Base-by-base conservation (phyloP, 1,139 yeast species). In the Groenewaldozyma auringiensis region DNA sequence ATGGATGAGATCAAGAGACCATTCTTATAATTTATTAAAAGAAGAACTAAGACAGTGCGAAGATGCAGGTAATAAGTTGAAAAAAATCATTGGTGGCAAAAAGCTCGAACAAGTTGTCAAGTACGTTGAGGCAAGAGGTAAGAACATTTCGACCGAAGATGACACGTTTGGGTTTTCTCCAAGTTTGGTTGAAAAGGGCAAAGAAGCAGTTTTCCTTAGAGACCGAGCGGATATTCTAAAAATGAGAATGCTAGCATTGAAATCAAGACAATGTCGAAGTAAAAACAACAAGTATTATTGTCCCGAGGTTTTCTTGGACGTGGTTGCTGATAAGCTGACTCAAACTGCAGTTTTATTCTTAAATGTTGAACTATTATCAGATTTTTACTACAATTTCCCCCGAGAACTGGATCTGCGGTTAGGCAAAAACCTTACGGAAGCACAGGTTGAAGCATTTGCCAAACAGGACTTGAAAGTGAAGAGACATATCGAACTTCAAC, bases 361-460 rank as follows among this genome's bases (percentile, higher is more conserved):
- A 60, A 94, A 94, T 60, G 97, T 94, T 42, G 99, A 94, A 65
- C 71, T 94, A 11, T 70, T 94, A 53, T 83, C 95, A 55, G 98
- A 94, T 65, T 94, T 94, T 60, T 92, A 89, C 65, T 92, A 94
- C 66, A 88, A 87, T 58, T 92, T 94, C 67, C 98, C 98, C 1
- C 75, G 97, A 47, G 96, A 88, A 62, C 72, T 94, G 52, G 99
- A 94, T 64, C 71, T 72, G 47, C 78, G 81, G 53, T 74, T 94
- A 51, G 79, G 84, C 50, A 72, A 71, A 50, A 73, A 72, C 44
- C 69, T 92, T 57, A 71, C 79, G 9, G 73, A 73, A 44, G 95
- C 87, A 46, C 94, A 89, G 59, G 75, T 92, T 49, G 97, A 89
- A 59, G 68, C 69, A 49, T 86, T 89, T 68, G 98, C 98, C 1